Evolutionary conservation across 768 basidiomycete species (phyloP), one percentile per base, ranked within the genome.

Genomic region (Kwoniella dejecticola): DNA sequence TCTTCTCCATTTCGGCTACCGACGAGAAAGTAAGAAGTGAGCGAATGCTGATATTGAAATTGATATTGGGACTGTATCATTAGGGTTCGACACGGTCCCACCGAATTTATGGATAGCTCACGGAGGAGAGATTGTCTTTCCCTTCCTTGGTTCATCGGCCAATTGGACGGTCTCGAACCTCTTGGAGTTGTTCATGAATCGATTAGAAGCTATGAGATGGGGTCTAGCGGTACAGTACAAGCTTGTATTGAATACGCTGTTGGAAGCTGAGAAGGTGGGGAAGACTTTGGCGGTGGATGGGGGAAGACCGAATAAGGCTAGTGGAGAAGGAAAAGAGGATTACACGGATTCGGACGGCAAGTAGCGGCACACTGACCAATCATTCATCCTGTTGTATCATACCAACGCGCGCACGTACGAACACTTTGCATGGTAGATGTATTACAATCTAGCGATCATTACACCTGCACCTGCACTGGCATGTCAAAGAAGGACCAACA

Each of bases 61-160:
- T n/a, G n/a, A n/a, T n/a, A n/a, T n/a, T n/a, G n/a, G n/a, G n/a
- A n/a, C n/a, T n/a, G n/a, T n/a, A n/a, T n/a, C n/a, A n/a, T 24
- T 40, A 75, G 74, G 69, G 71, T 71, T 64, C 45, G 74, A 75
- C 48, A 60, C 64, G 2, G 56, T 57, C 36, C 71, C 67, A 44
- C 69, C 66, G 17, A 53, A 42, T 2, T 48, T 65, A 52, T 75
- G 74, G 74, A 36, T 75, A 6, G 56, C 54, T 6, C 68, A 69
- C 27, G 66, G 69, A 12, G 69, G 69, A 11, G 61, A 66, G 45
- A 67, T 71, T 30, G 50, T 65, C 29, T 62, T 75, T n/a, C 74
- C 72, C 10, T 67, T 62, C 46, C 41, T 75, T 12, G 69, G 69
- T 29, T 69, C 66, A 3, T 64, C 68, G 2, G 31, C 59, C 19